These are phyloP conservation scores for Pythium brachiatum DNA, from an alignment of 352 stramenopile genomes.

Conservation along the genomic window DNA sequence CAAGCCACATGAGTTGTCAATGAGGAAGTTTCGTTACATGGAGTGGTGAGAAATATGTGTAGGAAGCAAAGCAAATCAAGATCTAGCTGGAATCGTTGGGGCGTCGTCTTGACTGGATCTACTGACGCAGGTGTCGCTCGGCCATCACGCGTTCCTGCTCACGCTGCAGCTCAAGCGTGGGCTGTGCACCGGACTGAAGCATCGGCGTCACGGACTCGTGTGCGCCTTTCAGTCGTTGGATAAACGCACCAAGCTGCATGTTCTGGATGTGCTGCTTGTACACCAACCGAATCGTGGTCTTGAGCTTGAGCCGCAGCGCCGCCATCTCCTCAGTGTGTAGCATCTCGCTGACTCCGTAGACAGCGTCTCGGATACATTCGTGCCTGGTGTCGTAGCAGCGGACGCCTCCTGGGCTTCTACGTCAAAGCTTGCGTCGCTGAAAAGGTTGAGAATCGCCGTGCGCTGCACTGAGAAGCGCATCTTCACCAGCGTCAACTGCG, in stretches of 20 bases:
- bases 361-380: not conserved
- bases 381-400: not conserved
- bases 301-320: not conserved
- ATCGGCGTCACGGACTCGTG: not conserved
- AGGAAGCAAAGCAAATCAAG: not conserved
- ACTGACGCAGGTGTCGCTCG: not conserved
- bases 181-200: not conserved
- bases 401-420: not conserved
- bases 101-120: not conserved
- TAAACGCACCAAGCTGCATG: not conserved
- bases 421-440: not conserved
- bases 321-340: not conserved
- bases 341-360: not conserved
- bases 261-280: not conserved
- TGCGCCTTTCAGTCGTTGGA: not conserved
- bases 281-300: not conserved
- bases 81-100: too few species aligned
- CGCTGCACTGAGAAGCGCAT: not conserved
- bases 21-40: not conserved
- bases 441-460: not conserved
- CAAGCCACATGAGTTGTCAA: not conserved
- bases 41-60: not conserved
- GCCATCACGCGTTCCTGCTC: not conserved
- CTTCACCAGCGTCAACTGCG: constrained; percentile 1
- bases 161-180: not conserved